Conservation (phyloP, 106 monocot species). For the Acorus gramineus region DNA sequence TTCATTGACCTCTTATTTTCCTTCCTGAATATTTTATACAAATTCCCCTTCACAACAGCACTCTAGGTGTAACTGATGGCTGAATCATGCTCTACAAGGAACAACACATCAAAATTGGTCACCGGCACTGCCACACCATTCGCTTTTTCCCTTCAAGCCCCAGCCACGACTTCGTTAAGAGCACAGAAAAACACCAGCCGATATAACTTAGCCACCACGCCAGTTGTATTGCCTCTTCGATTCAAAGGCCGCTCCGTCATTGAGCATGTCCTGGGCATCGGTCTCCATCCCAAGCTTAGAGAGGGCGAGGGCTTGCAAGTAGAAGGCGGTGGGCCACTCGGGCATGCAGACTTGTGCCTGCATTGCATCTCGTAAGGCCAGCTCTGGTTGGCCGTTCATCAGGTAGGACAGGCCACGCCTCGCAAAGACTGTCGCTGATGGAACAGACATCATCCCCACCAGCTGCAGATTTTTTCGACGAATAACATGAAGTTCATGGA, state of each 20-base stretch:
- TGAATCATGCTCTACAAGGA: too few species aligned
- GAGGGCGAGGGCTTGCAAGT: constrained; percentile 92
- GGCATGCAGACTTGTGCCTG: constrained; percentile 97
- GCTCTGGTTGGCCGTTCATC: constrained; percentile 87
- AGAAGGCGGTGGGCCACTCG: constrained; percentile 96
- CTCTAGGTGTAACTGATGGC: too few species aligned
- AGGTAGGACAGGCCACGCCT: constrained; percentile 79
- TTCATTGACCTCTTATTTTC: too few species aligned
- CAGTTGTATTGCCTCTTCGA: constrained; percentile 71
- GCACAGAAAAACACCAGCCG: too few species aligned
- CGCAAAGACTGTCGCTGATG: constrained; percentile 88
- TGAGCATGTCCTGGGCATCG: constrained; percentile 97
- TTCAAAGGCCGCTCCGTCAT: constrained; percentile 90
- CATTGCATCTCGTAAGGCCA: constrained; percentile 92
- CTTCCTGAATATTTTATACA: too few species aligned
- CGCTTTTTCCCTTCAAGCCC: too few species aligned
- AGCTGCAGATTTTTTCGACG: constrained; percentile 30
- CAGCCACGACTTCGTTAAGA: too few species aligned
- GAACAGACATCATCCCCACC: constrained; percentile 81
- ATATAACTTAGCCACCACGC: constrained; percentile 20
- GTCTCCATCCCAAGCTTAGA: constrained; percentile 97
- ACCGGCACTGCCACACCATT: too few species aligned
- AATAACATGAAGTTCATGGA: too few species aligned
- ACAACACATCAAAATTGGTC: too few species aligned
- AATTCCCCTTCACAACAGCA: too few species aligned